These are phyloP conservation scores for Naumovozyma baii DNA, from an alignment of 805 yeast genomes.

Conservation along the genomic window DNA sequence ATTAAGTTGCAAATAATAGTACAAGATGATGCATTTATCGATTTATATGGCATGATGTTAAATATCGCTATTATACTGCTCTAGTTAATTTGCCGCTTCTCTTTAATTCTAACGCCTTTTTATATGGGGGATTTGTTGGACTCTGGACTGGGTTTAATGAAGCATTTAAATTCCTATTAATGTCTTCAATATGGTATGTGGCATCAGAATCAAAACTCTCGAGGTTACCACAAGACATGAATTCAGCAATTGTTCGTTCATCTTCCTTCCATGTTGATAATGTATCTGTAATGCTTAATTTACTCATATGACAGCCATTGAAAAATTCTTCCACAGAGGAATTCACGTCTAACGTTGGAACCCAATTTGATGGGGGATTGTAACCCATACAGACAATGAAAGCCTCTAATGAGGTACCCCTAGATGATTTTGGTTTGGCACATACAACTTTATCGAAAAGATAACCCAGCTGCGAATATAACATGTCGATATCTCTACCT, in stretches of 20 bases:
- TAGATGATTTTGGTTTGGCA: conserved; percentile 91
- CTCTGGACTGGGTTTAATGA: conserved; percentile 86
- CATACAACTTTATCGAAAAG: conserved; percentile 82
- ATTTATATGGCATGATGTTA: background rate
- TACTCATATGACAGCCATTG: conserved; percentile 37
- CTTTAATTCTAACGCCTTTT: conserved; percentile 79
- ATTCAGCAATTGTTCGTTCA: conserved; percentile 76
- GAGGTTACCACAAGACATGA: conserved; percentile 90
- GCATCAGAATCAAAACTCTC: conserved; percentile 90
- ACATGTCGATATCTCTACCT: conserved; percentile 88
- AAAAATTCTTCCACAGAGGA: conserved; percentile 75
- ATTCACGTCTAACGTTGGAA: conserved; percentile 49
- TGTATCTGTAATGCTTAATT: conserved; percentile 7
- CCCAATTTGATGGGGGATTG: conserved; percentile 76
- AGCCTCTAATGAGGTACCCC: conserved; percentile 91
- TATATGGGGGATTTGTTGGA: conserved; percentile 97
- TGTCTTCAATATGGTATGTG: conserved; percentile 45
- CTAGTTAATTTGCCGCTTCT: conserved; percentile 54
- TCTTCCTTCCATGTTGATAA: conserved; percentile 42
- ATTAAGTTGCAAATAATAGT: no score
- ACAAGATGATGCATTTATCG: no score
- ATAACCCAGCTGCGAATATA: conserved; percentile 85
- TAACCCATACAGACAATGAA: conserved; percentile 89
- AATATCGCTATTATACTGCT: conserved; percentile 13
- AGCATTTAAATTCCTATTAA: conserved; percentile 2